A percentile compares a stretch with the other conserved stretches of the same genome.
These are phyloP conservation scores for Ogataea trehaloabstinens DNA, from an alignment of 805 yeast genomes.

Conservation along the genomic window DNA sequence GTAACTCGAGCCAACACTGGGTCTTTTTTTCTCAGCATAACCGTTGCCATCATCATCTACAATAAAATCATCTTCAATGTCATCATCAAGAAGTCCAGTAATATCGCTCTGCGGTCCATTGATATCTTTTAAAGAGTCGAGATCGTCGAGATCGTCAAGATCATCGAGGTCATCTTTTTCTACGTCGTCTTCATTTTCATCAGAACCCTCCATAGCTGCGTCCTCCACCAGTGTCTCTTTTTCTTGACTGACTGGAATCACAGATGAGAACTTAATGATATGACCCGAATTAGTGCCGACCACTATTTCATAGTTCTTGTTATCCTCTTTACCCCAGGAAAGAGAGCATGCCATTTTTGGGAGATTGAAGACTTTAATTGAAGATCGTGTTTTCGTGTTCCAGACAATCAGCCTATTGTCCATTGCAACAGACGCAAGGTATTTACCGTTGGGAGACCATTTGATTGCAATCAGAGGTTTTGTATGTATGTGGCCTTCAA, in stretches of 20 bases:
- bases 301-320: conserved; percentile 25
- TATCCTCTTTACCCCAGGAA: conserved; percentile 33
- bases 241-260: conserved; percentile 6
- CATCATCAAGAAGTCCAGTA: conserved; percentile 35
- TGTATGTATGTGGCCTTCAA: conserved; percentile 26
- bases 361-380: conserved; percentile 29
- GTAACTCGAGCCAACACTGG: conserved; percentile 2
- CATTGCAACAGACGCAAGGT: conserved; percentile 57
- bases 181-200: conserved; percentile 26
- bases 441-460: conserved; percentile 62
- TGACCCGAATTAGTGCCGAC: conserved; percentile 46
- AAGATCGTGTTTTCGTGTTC: conserved; percentile 42
- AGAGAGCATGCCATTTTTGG: conserved; percentile 23
- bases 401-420: conserved; percentile 54
- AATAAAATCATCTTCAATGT: conserved; percentile 51
- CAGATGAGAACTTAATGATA: conserved; percentile 26
- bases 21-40: conserved; percentile 19
- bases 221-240: conserved; percentile 9
- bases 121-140: no score
- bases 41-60: conserved; percentile 64
- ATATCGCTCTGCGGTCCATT: conserved; percentile 30
- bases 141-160: conserved; percentile 18
- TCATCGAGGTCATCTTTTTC: conserved; percentile 20
- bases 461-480: conserved; percentile 46
- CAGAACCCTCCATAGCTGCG: conserved; percentile 17